These are phyloP conservation scores for Cytospora leucostoma DNA, from an alignment of 2,329 filamentous ascomycete species.

Conservation along the genomic window DNA sequence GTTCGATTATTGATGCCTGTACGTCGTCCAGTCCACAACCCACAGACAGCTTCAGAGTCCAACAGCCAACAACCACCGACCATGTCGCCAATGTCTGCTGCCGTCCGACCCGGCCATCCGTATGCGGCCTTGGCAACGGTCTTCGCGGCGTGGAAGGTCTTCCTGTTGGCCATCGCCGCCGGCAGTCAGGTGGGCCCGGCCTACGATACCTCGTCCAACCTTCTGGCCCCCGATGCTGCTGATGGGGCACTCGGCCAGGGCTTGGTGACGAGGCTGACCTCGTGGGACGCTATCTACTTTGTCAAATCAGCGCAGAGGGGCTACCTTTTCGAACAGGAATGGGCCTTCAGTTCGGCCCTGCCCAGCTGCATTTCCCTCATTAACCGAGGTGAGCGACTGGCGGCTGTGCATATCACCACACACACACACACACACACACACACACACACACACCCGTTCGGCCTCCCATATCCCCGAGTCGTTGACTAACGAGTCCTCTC, in stretches of 20 bases:
- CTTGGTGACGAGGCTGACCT: constrained; percentile 60
- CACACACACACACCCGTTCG: too few relatives aligned
- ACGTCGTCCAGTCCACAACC: background rate
- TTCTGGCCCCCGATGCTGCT: constrained; percentile 40
- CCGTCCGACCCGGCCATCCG: background rate
- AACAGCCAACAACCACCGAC: constrained; percentile 4
- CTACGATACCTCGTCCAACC: constrained; percentile 77
- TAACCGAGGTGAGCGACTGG: constrained; percentile 14
- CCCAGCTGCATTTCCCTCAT: constrained; percentile 46
- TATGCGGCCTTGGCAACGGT: constrained; percentile 35
- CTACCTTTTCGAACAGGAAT: constrained; percentile 78
- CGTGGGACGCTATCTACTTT: constrained; percentile 85
- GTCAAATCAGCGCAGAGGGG: constrained; percentile 62
- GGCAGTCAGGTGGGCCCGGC: constrained; percentile 55
- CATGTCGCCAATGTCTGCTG: constrained; percentile 12
- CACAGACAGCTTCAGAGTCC: background rate
- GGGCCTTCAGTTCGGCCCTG: constrained; percentile 69
- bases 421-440: too few relatives aligned
- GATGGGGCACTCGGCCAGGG: constrained; percentile 29
- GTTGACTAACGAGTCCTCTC: constrained; percentile 19
- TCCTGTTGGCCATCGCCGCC: constrained; percentile 64
- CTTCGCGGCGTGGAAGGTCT: constrained; percentile 68
- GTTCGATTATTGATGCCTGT: background rate
- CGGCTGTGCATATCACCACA: too few relatives aligned
- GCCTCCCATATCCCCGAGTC: background rate